Conservation (phyloP, 129 eudicot species). For the Artemisia annua region DNA sequence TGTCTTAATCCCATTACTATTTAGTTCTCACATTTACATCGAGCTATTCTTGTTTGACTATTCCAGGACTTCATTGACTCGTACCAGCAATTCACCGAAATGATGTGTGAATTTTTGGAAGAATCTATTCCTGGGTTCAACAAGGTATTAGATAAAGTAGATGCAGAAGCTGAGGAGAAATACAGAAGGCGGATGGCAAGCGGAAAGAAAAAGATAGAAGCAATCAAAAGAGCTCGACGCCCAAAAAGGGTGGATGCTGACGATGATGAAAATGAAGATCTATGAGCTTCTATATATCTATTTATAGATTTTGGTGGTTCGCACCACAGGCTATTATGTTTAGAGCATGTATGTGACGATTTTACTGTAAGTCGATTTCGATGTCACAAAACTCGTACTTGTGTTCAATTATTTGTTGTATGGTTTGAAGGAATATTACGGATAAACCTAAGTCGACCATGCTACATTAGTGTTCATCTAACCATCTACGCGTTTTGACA, state of each 20-base stretch:
- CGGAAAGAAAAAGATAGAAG: conserved; percentile 33
- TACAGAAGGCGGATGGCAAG: conserved; percentile 29
- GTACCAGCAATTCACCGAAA: conserved; percentile 31
- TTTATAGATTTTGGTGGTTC: background rate
- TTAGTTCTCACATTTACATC: background rate
- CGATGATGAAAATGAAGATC: conserved; percentile 10
- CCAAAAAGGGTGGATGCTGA: conserved; percentile 31
- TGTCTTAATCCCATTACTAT: background rate
- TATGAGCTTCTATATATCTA: conserved; percentile 12
- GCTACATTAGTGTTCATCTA: too few relatives aligned
- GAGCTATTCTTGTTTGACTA: conserved; percentile 9
- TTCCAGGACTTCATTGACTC: conserved; percentile 33
- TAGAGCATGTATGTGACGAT: conserved; percentile 2
- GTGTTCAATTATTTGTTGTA: conserved; percentile 9
- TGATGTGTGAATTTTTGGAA: conserved; percentile 28
- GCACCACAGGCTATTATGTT: background rate
- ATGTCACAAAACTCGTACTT: conserved; percentile 1
- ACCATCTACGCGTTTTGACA: too few relatives aligned
- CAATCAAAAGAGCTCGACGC: conserved; percentile 17
- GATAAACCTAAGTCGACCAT: too few relatives aligned
- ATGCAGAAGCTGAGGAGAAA: conserved; percentile 29
- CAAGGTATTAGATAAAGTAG: conserved; percentile 32
- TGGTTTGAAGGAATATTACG: background rate
- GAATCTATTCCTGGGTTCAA: conserved; percentile 33
- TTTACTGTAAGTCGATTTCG: conserved; percentile 1